These are phyloP conservation scores for Aethionema arabicum DNA, from an alignment of 345 rosid species.

Conservation along the genomic window DNA sequence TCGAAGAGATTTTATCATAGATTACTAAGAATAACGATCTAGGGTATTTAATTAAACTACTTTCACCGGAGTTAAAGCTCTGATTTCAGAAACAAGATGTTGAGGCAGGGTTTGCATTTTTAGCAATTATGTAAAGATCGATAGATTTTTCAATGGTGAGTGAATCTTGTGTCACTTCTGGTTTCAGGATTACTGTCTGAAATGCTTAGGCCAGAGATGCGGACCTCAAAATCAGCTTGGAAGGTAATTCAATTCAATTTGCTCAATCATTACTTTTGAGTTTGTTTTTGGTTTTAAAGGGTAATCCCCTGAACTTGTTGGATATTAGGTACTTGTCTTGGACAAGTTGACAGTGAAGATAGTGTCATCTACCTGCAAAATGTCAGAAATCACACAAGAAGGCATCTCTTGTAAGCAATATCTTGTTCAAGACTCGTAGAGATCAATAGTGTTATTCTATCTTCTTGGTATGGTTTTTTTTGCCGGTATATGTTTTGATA, in stretches of 20 bases:
- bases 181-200: slow-evolving; percentile 73
- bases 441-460: not conserved
- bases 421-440: not conserved
- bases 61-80: not conserved
- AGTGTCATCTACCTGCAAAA: slow-evolving; percentile 81
- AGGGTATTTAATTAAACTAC: not conserved
- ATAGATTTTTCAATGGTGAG: not conserved
- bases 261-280: slow-evolving; percentile 2
- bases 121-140: not conserved
- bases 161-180: slow-evolving; percentile 12
- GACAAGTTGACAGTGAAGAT: slow-evolving; percentile 90
- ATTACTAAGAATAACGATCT: not conserved
- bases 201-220: slow-evolving; percentile 80
- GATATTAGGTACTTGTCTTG: slow-evolving; percentile 81
- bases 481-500: not conserved
- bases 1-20: not conserved
- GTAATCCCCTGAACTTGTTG: slow-evolving; percentile 12
- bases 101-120: not conserved
- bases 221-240: slow-evolving; percentile 76
- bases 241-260: slow-evolving; percentile 54
- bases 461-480: not conserved
- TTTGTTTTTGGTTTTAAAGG: not conserved
- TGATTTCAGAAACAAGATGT: not conserved
- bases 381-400: slow-evolving; percentile 93
- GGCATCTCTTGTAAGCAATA: slow-evolving; percentile 86